Percentiles rank a stretch among this genome's conserved stretches.
Evolutionary conservation across 192 early-diverging fungal genomes (phyloP).

Genomic region (Backusella tarrabulga): DNA sequence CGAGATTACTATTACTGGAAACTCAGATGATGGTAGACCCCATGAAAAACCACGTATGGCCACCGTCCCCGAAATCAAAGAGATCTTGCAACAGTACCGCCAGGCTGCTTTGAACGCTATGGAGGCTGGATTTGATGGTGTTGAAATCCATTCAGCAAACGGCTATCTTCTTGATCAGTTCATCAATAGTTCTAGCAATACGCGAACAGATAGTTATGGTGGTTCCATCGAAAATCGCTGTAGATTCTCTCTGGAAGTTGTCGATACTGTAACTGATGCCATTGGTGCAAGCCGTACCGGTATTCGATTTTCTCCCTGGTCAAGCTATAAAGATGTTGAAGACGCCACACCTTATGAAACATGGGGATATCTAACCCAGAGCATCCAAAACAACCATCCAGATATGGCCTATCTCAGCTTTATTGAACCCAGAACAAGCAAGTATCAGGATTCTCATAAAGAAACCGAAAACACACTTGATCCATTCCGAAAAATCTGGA

Average conservation of each 20-base stretch:
- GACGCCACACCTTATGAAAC: constrained; percentile 26
- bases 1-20: constrained; percentile 16
- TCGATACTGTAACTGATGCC: constrained; percentile 19
- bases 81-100: background rate
- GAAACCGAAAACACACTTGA: background rate
- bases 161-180: constrained; percentile 89
- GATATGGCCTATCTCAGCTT: constrained; percentile 32
- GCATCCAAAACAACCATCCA: constrained; percentile 30
- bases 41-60: constrained; percentile 19
- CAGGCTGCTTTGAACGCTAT: constrained; percentile 66
- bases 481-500: constrained; percentile 23
- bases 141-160: constrained; percentile 91
- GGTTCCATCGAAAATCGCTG: constrained; percentile 28
- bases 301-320: constrained; percentile 35
- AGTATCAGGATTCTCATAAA: constrained; percentile 44
- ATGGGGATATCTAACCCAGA: constrained; percentile 20
- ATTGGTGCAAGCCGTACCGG: constrained; percentile 32
- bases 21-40: background rate
- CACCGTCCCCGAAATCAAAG: constrained; percentile 2
- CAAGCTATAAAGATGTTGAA: constrained; percentile 27
- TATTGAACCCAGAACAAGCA: constrained; percentile 22
- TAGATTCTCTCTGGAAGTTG: constrained; percentile 27
- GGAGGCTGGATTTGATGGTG: constrained; percentile 83
- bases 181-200: constrained; percentile 74
- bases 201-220: constrained; percentile 58